These are phyloP conservation scores for Boletus sensibilis DNA, from an alignment of 768 basidiomycete species.

Conservation along the genomic window DNA sequence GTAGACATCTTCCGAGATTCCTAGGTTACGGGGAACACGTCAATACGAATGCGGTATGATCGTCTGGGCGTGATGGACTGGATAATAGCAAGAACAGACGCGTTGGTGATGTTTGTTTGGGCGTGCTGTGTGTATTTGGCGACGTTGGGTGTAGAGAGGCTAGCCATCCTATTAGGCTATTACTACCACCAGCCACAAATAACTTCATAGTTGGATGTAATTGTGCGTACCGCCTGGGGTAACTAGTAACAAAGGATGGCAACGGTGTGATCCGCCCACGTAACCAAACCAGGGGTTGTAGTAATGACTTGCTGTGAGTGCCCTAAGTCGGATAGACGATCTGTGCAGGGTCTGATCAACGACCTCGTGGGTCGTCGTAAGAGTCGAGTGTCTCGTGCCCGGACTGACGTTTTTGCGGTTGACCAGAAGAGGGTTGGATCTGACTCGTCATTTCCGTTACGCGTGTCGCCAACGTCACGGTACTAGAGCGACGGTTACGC, in stretches of 20 bases:
- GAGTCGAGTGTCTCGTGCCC: too few relatives aligned
- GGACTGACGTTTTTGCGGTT: not conserved
- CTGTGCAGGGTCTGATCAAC: too few relatives aligned
- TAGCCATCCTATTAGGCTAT: too few relatives aligned
- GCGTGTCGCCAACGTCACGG: not conserved
- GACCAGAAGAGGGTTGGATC: too few relatives aligned
- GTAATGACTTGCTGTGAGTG: too few relatives aligned
- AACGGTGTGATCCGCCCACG: conserved; percentile 2
- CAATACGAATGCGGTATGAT: not conserved
- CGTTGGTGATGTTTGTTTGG: conserved; percentile 1
- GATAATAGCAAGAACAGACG: not conserved
- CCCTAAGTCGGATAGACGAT: too few relatives aligned
- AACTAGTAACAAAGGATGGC: not conserved
- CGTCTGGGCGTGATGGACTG: not conserved
- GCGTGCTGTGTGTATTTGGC: not conserved
- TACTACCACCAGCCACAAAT: not conserved
- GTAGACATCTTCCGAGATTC: conserved; percentile 24
- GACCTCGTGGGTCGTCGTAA: too few relatives aligned
- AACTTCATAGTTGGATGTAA: not conserved
- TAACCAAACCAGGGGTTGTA: not conserved
- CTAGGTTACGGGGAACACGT: not conserved
- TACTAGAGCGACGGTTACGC: not conserved
- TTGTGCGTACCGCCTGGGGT: too few relatives aligned
- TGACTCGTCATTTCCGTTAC: too few relatives aligned
- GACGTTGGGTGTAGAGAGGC: too few relatives aligned